A percentile compares a stretch with the other conserved stretches of the same genome.
Conservation (phyloP, 768 basidiomycete genomes). For the Termitomyces sp. region DNA sequence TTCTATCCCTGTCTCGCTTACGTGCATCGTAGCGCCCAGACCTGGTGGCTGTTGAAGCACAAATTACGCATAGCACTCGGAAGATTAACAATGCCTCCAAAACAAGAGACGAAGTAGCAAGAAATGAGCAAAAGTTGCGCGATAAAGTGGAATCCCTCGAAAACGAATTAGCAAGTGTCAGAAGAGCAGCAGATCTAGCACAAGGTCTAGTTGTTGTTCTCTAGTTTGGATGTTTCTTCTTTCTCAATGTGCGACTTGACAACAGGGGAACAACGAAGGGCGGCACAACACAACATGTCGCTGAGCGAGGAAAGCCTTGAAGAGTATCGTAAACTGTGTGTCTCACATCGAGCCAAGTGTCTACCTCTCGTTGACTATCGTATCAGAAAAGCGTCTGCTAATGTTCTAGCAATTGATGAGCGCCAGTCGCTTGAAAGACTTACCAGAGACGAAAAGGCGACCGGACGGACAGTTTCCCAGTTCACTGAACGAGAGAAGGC, state of each 20-base stretch:
- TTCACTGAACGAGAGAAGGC: slow-evolving; percentile 67
- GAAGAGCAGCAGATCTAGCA: slow-evolving; percentile 67
- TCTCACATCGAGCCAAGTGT: slow-evolving; percentile 1
- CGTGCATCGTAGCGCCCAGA: slow-evolving; percentile 64
- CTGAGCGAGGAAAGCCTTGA: slow-evolving; percentile 80
- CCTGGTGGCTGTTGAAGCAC: slow-evolving; percentile 76
- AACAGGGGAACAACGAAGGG: slow-evolving; percentile 67
- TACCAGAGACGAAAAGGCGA: slow-evolving; percentile 76
- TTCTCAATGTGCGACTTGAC: not conserved
- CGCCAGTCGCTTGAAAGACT: slow-evolving; percentile 81
- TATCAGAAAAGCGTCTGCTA: slow-evolving; percentile 72
- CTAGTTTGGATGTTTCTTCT: not conserved
- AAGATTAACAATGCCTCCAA: slow-evolving; percentile 69
- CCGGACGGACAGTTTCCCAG: slow-evolving; percentile 55
- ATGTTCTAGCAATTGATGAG: slow-evolving; percentile 76
- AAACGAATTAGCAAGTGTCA: slow-evolving; percentile 62
- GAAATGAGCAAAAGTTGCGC: slow-evolving; percentile 40
- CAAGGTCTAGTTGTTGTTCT: slow-evolving; percentile 47
- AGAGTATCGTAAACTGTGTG: slow-evolving; percentile 81
- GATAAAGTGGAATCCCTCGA: slow-evolving; percentile 50
- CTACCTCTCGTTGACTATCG: not conserved
- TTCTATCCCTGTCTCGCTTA: not conserved
- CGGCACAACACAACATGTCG: slow-evolving; percentile 69
- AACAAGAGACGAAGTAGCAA: slow-evolving; percentile 55
- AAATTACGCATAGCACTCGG: slow-evolving; percentile 79